Base-by-base conservation (phyloP, 371 early-diverging fungal genomes). In the Zancudomyces culisetae region DNA sequence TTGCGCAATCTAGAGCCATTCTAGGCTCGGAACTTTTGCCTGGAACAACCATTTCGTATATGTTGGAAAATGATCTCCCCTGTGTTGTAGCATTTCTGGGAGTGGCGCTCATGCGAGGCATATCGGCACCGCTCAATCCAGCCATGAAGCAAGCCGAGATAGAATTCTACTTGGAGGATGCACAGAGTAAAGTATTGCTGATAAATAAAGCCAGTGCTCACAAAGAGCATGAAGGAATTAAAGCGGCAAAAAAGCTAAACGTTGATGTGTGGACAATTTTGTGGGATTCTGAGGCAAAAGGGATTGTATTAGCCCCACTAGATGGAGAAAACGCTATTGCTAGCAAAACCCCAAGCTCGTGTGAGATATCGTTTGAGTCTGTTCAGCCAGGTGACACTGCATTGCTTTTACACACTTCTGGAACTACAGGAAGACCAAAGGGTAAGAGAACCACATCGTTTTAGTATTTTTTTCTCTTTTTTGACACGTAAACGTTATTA, bases 401-500 rank as follows among this genome's bases (percentile, higher is more conserved):
- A n/a, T 66, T 85, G 18, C 61, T 83, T 46, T 69, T 85, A 51
- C 86, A 89, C 58, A 87, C 88, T 2, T 82, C 83, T 27, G 85
- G 85, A 21, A 83, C 85, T 1, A 89, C 87, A 1, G 85, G 85
- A 19, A 55, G 81, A 55, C 87, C 90, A 12, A 89, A 89, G 69
- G 50, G 47, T 47, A 12, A 76, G 40, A 13, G n/a, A 40, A 40
- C n/a, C n/a, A 13, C 40, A n/a, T 40, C n/a, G 40, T 13, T n/a
- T 40, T n/a, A 13, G 40, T n/a, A 13, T n/a, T 13, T n/a, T 40
- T 40, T 40, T 40, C 40, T 40, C 13, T 40, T 40, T 40, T 40
- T 40, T 40, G 13, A 13, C 40, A 13, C n/a, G 45, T n/a, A n/a
- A n/a, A n/a, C n/a, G n/a, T n/a, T n/a, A n/a, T n/a, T n/a, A n/a